Evolutionary conservation across 306 rosid species (phyloP).

Genomic region (Gastrolobium bilobum): DNA sequence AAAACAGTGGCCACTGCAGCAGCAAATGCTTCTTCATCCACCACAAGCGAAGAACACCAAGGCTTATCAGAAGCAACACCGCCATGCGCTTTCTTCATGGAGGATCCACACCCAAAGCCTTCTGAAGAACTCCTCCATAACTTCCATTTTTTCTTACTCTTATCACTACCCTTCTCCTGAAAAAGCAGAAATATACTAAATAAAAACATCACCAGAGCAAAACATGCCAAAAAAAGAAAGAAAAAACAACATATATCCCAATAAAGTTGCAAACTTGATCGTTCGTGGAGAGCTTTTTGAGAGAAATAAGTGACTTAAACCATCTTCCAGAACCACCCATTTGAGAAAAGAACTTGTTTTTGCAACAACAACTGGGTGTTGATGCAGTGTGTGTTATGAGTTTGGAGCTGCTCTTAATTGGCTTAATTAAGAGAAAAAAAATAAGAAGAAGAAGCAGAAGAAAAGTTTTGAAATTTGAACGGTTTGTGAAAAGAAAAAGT

Average conservation of each 20-base stretch:
- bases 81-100: constrained; percentile 52
- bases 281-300: constrained; percentile 56
- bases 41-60: constrained; percentile 50
- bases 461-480: constrained; percentile 70
- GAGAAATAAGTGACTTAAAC: constrained; percentile 77
- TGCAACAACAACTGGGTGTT: neutral
- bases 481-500: constrained; percentile 16
- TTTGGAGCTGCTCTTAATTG: constrained; percentile 27
- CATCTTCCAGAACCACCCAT: constrained; percentile 91
- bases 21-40: constrained; percentile 61
- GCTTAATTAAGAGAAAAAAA: constrained; percentile 43
- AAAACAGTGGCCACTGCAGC: constrained; percentile 82
- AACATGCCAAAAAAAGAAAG: neutral
- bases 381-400: constrained; percentile 7
- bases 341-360: constrained; percentile 39
- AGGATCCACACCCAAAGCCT: constrained; percentile 59
- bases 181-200: neutral
- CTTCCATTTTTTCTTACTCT: constrained; percentile 85
- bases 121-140: constrained; percentile 83
- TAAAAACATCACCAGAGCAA: constrained; percentile 7
- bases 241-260: neutral
- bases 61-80: constrained; percentile 43
- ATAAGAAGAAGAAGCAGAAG: constrained; percentile 32
- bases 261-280: constrained; percentile 61
- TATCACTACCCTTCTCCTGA: constrained; percentile 67